These are phyloP conservation scores for Afroboletus lepidellus DNA, from an alignment of 1,284 basidiomycete genomes.

Conservation along the genomic window DNA sequence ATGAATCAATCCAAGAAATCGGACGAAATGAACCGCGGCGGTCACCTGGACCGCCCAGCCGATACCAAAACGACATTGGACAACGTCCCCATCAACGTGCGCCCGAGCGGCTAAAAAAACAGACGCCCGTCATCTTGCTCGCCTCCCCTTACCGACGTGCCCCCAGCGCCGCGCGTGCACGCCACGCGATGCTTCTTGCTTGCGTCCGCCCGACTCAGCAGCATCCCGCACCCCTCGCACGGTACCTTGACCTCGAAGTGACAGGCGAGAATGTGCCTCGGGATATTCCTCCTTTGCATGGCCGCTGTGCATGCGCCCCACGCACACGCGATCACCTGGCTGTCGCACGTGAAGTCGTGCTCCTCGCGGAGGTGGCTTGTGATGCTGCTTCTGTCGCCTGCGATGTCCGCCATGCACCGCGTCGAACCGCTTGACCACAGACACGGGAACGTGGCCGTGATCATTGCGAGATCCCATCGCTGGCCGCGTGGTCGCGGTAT, in stretches of 20 bases:
- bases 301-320: slow-evolving; percentile 18
- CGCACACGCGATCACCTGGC: slow-evolving; percentile 9
- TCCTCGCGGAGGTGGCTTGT: slow-evolving; percentile 22
- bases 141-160: background rate
- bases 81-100: background rate
- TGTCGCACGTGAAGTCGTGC: slow-evolving; percentile 27
- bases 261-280: slow-evolving; percentile 26
- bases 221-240: slow-evolving; percentile 19
- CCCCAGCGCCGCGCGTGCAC: slow-evolving; percentile 12
- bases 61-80: background rate
- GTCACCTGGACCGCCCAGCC: background rate
- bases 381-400: slow-evolving; percentile 22
- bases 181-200: slow-evolving; percentile 22
- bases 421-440: slow-evolving; percentile 15
- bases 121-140: slow-evolving; percentile 7
- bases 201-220: slow-evolving; percentile 28
- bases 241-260: slow-evolving; percentile 27
- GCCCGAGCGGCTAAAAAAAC: slow-evolving; percentile 4
- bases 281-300: slow-evolving; percentile 30
- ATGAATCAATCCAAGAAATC: no score
- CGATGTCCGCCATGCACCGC: slow-evolving; percentile 18
- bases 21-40: background rate
- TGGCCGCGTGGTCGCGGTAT: slow-evolving; percentile 8
- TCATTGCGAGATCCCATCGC: slow-evolving; percentile 4
- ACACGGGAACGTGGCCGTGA: slow-evolving; percentile 17